A percentile compares a stretch with the other conserved stretches of the same genome.
Conservation (phyloP, 164 flowering plant species). For the Umbellularia californica region DNA sequence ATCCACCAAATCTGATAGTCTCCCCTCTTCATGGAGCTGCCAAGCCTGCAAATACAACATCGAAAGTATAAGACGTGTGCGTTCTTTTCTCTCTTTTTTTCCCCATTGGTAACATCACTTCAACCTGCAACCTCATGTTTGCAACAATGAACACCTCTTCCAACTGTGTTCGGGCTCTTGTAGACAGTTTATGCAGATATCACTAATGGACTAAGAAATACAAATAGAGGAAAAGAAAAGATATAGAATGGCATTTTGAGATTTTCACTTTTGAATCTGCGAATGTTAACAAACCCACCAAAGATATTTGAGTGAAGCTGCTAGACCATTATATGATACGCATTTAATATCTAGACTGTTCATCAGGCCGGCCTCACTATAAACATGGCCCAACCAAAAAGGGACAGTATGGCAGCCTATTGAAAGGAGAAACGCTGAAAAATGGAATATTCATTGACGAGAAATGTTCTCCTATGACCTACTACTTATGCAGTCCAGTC, state of each 20-base stretch:
- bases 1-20: constrained; percentile 58
- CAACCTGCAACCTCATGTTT: background rate
- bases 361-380: background rate
- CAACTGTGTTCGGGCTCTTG: background rate
- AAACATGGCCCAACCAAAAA: background rate
- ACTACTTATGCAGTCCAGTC: too few species aligned
- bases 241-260: too few species aligned
- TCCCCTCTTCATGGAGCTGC: constrained; percentile 59
- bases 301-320: background rate
- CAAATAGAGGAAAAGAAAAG: background rate
- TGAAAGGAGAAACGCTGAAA: background rate
- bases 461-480: too few species aligned
- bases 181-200: background rate
- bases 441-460: too few species aligned
- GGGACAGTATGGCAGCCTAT: background rate
- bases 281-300: background rate
- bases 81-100: background rate
- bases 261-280: too few species aligned
- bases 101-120: background rate
- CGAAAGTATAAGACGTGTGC: background rate
- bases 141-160: background rate
- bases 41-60: constrained; percentile 43
- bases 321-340: background rate
- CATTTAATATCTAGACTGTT: background rate
- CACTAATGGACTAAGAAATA: background rate